phyloP scores from a whole-genome alignment of 2,329 filamentous ascomycete species.

The Clonostachys chloroleuca region DNA sequence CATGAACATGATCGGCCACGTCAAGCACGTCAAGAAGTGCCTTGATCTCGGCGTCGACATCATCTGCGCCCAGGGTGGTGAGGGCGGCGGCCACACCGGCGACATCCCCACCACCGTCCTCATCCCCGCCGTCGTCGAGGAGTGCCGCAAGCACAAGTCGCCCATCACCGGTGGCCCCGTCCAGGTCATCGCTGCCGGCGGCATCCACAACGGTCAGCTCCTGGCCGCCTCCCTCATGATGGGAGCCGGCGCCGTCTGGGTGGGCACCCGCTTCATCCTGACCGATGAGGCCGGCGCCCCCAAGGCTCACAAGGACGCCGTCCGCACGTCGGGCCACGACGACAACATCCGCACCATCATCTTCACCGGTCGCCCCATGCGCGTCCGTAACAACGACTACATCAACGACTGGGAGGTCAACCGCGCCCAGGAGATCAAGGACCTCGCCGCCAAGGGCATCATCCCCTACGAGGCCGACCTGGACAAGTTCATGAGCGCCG shows the following conservation, averaged over 20 bases:
- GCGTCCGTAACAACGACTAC: conserved; percentile 90
- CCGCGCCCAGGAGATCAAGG: conserved; percentile 84
- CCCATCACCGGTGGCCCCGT: conserved; percentile 84
- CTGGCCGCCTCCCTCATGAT: conserved; percentile 89
- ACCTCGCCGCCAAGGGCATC: conserved; percentile 81
- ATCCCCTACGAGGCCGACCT: conserved; percentile 94
- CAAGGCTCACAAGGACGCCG: conserved; percentile 90
- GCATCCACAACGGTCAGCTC: conserved; percentile 88
- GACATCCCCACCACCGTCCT: conserved; percentile 89
- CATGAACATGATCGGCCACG: conserved; percentile 99
- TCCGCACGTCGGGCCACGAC: conserved; percentile 85
- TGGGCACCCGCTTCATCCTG: conserved; percentile 93
- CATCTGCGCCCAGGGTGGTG: conserved; percentile 97
- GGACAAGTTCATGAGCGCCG: conserved; percentile 67
- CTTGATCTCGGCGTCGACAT: conserved; percentile 89
- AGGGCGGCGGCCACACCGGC: conserved; percentile 95
- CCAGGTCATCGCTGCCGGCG: conserved; percentile 88
- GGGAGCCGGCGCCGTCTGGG: conserved; percentile 89
- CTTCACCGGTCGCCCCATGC: conserved; percentile 93
- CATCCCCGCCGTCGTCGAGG: conserved; percentile 85
- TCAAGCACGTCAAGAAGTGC: conserved; percentile 97
- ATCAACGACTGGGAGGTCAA: conserved; percentile 96
- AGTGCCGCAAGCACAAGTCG: conserved; percentile 76
- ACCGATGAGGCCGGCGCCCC: conserved; percentile 92
- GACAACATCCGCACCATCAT: conserved; percentile 97